Evolutionary conservation across 129 eudicot genomes (phyloP), one percentile per base, ranked within the genome.

Genomic region (Calendula officinalis): DNA sequence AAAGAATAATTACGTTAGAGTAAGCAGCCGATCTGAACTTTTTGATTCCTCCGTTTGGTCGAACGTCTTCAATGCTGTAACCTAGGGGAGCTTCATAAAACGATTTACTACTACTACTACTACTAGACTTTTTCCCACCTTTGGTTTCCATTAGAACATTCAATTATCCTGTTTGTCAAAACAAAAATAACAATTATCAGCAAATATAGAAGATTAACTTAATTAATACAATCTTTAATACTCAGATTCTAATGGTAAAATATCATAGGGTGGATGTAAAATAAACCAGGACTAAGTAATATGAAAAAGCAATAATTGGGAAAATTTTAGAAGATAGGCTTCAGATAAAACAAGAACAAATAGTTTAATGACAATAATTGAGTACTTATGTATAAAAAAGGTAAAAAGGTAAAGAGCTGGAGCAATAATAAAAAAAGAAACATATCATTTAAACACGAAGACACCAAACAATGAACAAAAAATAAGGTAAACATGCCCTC

Each of bases 11-110:
- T 65, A 91, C 98, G 96, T 92, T 92, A 66, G 98, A 92, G 96
- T 92, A 92, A 45, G 98, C 96, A 92, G 98, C 98, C 68, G 98
- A 87, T 88, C 89, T 85, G 95, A 92, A 92, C 61, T 88, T 92
- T 84, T 83, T 83, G 77, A 92, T 81, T 81, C 98, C 98, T 27
- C 98, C 98, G 95, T 92, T 92, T 63, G 98, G 98, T 69, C 98
- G 86, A 77, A 92, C 68, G 98, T 92, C 98, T 58, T 92, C 98
- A 85, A 92, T 92, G 96, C 86, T 82, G 96, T 92, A 92, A 55
- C 95, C 95, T 6, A 92, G 87, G 83, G 98, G 95, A 70, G 96
- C 97, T 86, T 90, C 97, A 71, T 90, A 84, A 47, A 76, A 69
- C 35, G 95, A 87, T 46, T 68, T 82, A 79, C 89, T 86, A 84